Base-by-base conservation (phyloP, 208 protist genomes). In the Leishmania tropica region DNA sequence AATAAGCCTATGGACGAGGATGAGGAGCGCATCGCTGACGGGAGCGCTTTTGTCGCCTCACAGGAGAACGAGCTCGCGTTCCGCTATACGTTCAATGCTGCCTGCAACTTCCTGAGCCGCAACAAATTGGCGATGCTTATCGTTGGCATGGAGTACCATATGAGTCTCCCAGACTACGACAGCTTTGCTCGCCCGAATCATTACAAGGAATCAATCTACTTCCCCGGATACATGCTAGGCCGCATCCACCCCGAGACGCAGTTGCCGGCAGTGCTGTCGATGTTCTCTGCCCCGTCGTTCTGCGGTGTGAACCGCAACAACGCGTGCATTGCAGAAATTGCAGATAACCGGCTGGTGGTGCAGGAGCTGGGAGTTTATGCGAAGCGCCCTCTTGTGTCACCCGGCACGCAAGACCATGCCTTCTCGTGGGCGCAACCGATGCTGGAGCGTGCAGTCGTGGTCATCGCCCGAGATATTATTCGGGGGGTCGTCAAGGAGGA, bases 1-100 rank as follows among this genome's bases (percentile, higher is more conserved):
- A 97, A 97, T 86, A 85, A 89, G 75, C 90, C 82, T 6, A 97
- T 96, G 91, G 91, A 96, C 81, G 94, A 97, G 71, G 92, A 95
- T 65, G 92, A 96, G 84, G 91, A 96, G 73, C 89, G 88, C 56
- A 81, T 93, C 51, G 79, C 84, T 0, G 87, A 85, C 31, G 89
- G 89, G 19, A 89, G 84, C 68, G 90, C 90, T 1, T 95, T 95
- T 78, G 87, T 94, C 35, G 89, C 87, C 2, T 89, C 87, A 35
- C 85, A 85, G 24, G 84, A 71, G 6, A 87, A 88, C 67, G 87
- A 89, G 24, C 56, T 81, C 40, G 88, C 84, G 48, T 93, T 96
- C 62, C 89, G 89, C 42, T 96, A 90, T 77, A 94, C 90, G 7
- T 96, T 93, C 81, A 95, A 97, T 68, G 92, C 94, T 31, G 83